A percentile compares a stretch with the other conserved stretches of the same genome.
Conservation (phyloP, 768 basidiomycete species). For the Rhizopogon salebrosus region DNA sequence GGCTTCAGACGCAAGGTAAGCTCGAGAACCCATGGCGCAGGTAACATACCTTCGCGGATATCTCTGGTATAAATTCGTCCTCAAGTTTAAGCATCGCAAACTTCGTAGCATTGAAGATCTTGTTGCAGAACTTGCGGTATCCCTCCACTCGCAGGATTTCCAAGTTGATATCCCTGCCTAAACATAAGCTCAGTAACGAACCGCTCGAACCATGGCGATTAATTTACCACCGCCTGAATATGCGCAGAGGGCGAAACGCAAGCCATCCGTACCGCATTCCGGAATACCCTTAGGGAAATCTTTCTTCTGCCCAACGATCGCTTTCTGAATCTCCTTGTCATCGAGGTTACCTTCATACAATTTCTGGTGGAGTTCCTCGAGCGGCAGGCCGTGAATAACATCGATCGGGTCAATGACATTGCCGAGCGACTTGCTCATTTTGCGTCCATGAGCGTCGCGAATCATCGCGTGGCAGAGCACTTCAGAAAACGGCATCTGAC, state of each 20-base stretch:
- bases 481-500: slow-evolving; percentile 88
- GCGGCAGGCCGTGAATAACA: slow-evolving; percentile 78
- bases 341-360: slow-evolving; percentile 89
- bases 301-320: slow-evolving; percentile 94
- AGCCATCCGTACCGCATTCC: slow-evolving; percentile 95
- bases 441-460: slow-evolving; percentile 95
- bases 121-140: slow-evolving; percentile 99
- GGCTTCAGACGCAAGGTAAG: slow-evolving; percentile 41
- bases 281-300: slow-evolving; percentile 99
- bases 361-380: slow-evolving; percentile 81
- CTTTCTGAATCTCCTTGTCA: slow-evolving; percentile 87
- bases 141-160: slow-evolving; percentile 96
- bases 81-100: slow-evolving; percentile 99
- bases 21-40: background rate
- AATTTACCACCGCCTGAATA: slow-evolving; percentile 81
- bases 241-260: slow-evolving; percentile 91
- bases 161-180: slow-evolving; percentile 94
- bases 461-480: slow-evolving; percentile 99
- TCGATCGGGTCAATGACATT: slow-evolving; percentile 98
- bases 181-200: background rate
- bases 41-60: slow-evolving; percentile 55
- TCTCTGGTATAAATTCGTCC: slow-evolving; percentile 70
- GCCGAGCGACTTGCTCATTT: slow-evolving; percentile 98
- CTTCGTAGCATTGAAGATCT: slow-evolving; percentile 98
- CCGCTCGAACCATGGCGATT: background rate